Conservation (phyloP, 345 rosid species). For the Murraya koenigii region DNA sequence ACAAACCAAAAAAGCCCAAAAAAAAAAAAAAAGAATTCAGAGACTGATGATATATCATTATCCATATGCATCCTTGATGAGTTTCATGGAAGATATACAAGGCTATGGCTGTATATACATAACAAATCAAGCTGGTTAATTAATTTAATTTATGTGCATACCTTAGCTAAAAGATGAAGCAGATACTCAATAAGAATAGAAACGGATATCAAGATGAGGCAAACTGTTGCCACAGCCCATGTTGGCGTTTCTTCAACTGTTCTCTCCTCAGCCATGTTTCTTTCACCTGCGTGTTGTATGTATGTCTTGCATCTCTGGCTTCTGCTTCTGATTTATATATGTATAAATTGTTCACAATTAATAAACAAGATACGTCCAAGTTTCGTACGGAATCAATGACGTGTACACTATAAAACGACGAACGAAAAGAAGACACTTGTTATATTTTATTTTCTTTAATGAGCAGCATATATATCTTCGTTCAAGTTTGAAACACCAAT, state of each 20-base stretch:
- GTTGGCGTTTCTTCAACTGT: slow-evolving; percentile 56
- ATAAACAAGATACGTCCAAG: background rate
- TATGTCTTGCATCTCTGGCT: background rate
- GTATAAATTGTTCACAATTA: too few species aligned
- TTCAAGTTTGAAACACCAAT: background rate
- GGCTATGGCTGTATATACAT: background rate
- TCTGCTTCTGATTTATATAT: too few species aligned
- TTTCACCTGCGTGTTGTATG: background rate
- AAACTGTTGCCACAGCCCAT: slow-evolving; percentile 86
- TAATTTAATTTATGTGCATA: background rate
- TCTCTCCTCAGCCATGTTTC: slow-evolving; percentile 20
- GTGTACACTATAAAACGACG: background rate
- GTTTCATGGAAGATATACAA: background rate
- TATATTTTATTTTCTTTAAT: background rate
- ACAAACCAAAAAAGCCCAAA: background rate
- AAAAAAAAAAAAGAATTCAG: background rate
- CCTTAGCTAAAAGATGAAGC: slow-evolving; percentile 55
- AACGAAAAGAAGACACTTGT: background rate
- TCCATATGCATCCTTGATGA: background rate
- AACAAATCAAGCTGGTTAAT: background rate
- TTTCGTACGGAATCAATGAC: slow-evolving; percentile 7
- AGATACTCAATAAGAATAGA: slow-evolving; percentile 60
- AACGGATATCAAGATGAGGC: slow-evolving; percentile 50
- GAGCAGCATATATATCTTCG: background rate
- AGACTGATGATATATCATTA: background rate